Conservation (phyloP, 257 asterid species). For the Solanum rostratum region DNA sequence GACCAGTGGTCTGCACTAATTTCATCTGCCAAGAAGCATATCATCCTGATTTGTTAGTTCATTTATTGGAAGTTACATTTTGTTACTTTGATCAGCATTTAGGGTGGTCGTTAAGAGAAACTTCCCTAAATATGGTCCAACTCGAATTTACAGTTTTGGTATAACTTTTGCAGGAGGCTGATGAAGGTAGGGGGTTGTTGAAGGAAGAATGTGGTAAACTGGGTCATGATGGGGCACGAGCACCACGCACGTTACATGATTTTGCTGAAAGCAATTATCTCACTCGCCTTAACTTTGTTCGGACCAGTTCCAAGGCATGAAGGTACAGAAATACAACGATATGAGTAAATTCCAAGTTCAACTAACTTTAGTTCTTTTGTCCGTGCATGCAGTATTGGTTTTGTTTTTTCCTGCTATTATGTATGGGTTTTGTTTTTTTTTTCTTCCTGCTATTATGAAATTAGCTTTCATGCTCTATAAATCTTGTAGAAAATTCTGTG, state of each 20-base stretch:
- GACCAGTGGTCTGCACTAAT: neutral
- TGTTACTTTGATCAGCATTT: neutral
- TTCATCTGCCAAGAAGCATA: neutral
- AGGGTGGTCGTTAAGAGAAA: neutral
- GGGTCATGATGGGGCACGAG: constrained; percentile 42
- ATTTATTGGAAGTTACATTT: neutral
- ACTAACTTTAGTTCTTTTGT: neutral
- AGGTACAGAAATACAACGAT: neutral
- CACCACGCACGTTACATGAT: constrained; percentile 73
- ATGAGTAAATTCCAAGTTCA: neutral
- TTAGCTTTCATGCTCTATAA: neutral
- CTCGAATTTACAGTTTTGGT: neutral
- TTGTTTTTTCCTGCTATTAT: neutral
- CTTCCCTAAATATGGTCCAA: neutral
- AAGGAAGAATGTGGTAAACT: constrained; percentile 45
- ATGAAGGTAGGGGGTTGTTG: constrained; percentile 45
- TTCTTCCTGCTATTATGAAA: neutral
- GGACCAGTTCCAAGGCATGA: constrained; percentile 18
- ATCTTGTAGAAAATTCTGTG: neutral
- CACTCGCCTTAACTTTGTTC: constrained; percentile 70
- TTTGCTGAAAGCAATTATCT: constrained; percentile 89
- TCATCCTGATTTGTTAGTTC: neutral
- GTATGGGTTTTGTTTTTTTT: neutral
- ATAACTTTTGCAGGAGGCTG: constrained; percentile 47
- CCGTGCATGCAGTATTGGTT: neutral